Percentiles rank a stretch among this genome's conserved stretches.
Evolutionary conservation across 345 rosid genomes (phyloP).

Genomic region (Gossypium rotundifolium): DNA sequence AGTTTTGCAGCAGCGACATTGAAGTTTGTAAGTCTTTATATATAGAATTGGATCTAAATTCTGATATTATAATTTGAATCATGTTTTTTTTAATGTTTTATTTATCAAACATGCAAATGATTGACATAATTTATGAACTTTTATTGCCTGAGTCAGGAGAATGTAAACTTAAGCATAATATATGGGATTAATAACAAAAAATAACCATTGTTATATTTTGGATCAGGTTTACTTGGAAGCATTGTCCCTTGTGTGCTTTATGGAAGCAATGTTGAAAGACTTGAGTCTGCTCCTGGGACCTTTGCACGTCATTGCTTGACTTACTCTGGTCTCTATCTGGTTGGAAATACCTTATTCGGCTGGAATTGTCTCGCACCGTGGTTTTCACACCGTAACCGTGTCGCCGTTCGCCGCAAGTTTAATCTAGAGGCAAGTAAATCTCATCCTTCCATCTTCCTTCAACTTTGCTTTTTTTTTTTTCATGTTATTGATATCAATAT

Average conservation of each 20-base stretch:
- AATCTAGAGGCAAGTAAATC: conserved; percentile 70
- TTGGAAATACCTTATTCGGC: conserved; percentile 57
- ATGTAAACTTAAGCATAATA: no score
- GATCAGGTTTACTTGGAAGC: conserved; percentile 82
- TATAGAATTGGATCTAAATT: no score
- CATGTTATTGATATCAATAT: no score
- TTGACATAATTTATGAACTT: no score
- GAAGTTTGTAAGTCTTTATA: conserved; percentile 78
- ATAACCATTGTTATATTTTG: neutral
- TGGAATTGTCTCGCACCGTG: conserved; percentile 85
- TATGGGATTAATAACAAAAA: neutral
- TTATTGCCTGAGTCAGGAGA: no score
- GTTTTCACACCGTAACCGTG: conserved; percentile 65
- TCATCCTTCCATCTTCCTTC: neutral
- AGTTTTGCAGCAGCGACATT: conserved; percentile 96
- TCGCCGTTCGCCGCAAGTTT: conserved; percentile 68
- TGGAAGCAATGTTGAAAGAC: conserved; percentile 88
- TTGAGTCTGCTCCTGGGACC: conserved; percentile 65
- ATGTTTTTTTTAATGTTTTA: neutral
- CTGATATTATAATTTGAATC: no score
- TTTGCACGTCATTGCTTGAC: conserved; percentile 75
- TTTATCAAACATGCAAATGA: neutral
- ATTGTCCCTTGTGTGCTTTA: conserved; percentile 79
- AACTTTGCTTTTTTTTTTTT: no score
- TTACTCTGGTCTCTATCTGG: conserved; percentile 66